These are phyloP conservation scores for Starmerella scarabaei DNA, from an alignment of 805 yeast species.

Conservation along the genomic window DNA sequence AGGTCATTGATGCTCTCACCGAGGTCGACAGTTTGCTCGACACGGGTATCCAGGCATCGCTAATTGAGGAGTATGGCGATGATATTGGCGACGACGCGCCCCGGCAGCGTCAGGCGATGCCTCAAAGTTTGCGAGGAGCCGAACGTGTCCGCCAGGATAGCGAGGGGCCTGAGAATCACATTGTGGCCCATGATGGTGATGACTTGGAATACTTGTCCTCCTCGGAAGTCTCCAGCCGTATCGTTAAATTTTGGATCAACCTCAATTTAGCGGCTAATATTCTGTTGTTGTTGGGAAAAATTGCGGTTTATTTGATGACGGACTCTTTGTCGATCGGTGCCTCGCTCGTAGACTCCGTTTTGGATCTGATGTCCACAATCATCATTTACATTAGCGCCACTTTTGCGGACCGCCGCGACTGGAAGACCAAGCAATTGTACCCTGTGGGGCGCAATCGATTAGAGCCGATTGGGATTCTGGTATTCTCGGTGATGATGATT, in stretches of 20 bases:
- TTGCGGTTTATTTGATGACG: constrained; percentile 47
- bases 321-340: constrained; percentile 66
- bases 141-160: background rate
- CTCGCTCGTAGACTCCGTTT: constrained; percentile 60
- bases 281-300: constrained; percentile 46
- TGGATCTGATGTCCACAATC: constrained; percentile 62
- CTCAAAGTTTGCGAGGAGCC: background rate
- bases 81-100: constrained; percentile 24
- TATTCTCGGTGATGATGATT: constrained; percentile 58
- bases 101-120: constrained; percentile 16
- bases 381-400: constrained; percentile 52
- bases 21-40: constrained; percentile 57
- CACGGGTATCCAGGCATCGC: constrained; percentile 52
- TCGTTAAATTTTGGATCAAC: constrained; percentile 47
- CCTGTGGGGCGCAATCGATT: constrained; percentile 64
- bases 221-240: constrained; percentile 4
- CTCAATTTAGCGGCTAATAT: constrained; percentile 49
- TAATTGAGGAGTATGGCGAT: constrained; percentile 49
- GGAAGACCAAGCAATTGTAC: constrained; percentile 33
- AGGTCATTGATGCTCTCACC: constrained; percentile 39
- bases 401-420: constrained; percentile 31
- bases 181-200: too few relatives aligned
- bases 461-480: constrained; percentile 67
- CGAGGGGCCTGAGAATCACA: background rate
- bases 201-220: background rate